Evolutionary conservation across 192 early-diverging fungal species (phyloP).

Genomic region (Podila epicladia): DNA sequence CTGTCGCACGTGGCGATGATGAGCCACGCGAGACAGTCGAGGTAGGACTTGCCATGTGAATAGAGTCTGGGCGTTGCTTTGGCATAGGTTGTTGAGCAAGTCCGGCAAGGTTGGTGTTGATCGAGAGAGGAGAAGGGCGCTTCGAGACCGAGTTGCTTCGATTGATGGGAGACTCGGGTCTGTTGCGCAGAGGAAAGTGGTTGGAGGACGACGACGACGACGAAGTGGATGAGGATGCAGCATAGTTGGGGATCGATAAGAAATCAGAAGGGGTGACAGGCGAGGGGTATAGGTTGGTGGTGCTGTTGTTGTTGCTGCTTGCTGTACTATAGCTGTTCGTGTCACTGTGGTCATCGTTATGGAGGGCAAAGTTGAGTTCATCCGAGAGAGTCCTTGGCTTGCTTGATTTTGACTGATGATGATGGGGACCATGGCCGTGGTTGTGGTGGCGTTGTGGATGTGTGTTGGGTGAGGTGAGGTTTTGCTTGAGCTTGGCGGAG

Average conservation of each 20-base stretch:
- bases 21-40: conserved; percentile 23
- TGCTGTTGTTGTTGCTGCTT: background rate
- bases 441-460: conserved; percentile 2
- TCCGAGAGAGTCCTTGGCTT: conserved; percentile 29
- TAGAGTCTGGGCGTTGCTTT: background rate
- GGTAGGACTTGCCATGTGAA: conserved; percentile 1
- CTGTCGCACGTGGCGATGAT: conserved; percentile 32
- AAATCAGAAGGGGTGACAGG: conserved; percentile 48
- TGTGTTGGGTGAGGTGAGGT: conserved; percentile 1
- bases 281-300: conserved; percentile 21
- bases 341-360: conserved; percentile 5
- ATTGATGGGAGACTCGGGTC: conserved; percentile 15
- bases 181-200: background rate
- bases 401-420: conserved; percentile 1
- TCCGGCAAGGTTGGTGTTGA: conserved; percentile 19
- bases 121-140: conserved; percentile 45
- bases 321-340: background rate
- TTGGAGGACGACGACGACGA: background rate
- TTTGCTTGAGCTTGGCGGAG: conserved; percentile 17
- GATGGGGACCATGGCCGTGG: conserved; percentile 1
- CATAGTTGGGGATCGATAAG: conserved; percentile 19
- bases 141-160: conserved; percentile 3
- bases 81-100: background rate
- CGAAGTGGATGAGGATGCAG: conserved; percentile 5
- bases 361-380: conserved; percentile 25